These are phyloP conservation scores for Bipolaris gigantea DNA, from an alignment of 2,329 filamentous ascomycete species.

Conservation along the genomic window DNA sequence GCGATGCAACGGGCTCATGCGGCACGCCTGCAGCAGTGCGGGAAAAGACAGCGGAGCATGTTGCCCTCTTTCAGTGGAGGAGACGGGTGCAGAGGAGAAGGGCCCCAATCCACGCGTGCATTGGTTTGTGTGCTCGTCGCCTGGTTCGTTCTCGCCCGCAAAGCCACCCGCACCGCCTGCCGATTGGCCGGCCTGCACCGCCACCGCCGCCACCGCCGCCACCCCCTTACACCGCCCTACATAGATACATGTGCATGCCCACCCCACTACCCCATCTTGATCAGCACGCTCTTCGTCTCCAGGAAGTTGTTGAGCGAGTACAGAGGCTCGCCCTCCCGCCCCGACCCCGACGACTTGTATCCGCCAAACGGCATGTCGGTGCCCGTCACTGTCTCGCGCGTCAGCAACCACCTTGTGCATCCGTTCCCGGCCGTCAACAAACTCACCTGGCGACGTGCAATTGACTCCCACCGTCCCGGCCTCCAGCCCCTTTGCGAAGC, in stretches of 20 bases:
- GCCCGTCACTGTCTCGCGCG: conserved; percentile 4
- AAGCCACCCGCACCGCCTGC: conserved; percentile 13
- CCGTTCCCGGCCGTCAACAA: too few relatives aligned
- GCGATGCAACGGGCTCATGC: conserved; percentile 23
- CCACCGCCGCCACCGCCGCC: too few relatives aligned
- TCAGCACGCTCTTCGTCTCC: conserved; percentile 40
- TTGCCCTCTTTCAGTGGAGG: conserved; percentile 13
- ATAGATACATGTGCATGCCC: too few relatives aligned
- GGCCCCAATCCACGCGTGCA: conserved; percentile 15
- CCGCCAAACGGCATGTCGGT: conserved; percentile 49
- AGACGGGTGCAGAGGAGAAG: conserved; percentile 10
- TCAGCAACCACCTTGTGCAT: background rate
- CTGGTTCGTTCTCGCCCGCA: conserved; percentile 3
- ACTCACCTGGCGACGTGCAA: conserved; percentile 39
- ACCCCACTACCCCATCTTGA: conserved; percentile 24
- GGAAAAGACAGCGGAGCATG: conserved; percentile 16
- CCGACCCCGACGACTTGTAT: conserved; percentile 43
- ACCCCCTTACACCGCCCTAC: background rate
- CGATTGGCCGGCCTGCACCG: conserved; percentile 17
- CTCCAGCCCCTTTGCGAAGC: conserved; percentile 47
- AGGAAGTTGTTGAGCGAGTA: conserved; percentile 40
- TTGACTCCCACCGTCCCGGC: conserved; percentile 48
- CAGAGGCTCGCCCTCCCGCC: conserved; percentile 39
- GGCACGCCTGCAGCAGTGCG: conserved; percentile 17
- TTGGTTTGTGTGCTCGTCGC: conserved; percentile 5